Evolutionary conservation across 257 asterid species (phyloP), one percentile per base, ranked within the genome.

Genomic region (Anisodus acutangulus): DNA sequence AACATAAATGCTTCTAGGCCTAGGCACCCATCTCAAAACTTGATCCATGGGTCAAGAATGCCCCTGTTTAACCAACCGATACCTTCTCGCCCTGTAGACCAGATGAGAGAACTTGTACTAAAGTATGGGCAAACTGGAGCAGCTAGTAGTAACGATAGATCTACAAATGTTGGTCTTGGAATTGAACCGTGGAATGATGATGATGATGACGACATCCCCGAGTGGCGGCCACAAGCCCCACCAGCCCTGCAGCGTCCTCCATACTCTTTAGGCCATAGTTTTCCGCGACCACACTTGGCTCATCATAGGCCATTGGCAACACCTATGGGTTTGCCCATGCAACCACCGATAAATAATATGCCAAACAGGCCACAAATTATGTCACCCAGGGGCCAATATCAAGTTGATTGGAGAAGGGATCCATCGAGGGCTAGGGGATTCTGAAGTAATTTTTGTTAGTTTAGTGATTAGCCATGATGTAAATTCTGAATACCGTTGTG

Each of bases 91-190:
- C 92, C 97, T 0, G 95, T 88, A 17, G 97, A 93, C 54, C 90
- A 97, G 79, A 94, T 93, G 83, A 89, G 99, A 81, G 93, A 97
- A 87, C 93, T 97, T 85, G 91, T 97, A 80, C 91, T 90, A 76
- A 97, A 92, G 85, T 97, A 95, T 69, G 99, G 99, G 5, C 95
- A 93, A 85, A 90, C 90, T 79, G 93, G 78, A 39, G 5, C 69
- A 9, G 80, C 86, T 37, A 84, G 86, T 68, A 71, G 60, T 51
- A 16, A 69, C 2, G 70, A 82, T 84, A 88, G 85, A 64, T 80
- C 59, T 63, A 87, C 85, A 26, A 89, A 84, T 69, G 87, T 83
- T 87, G 84, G 81, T 22, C 80, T 87, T 45, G 94, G 95, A 43
- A 87, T 91, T 47, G 88, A 91, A 87, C 91, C 97, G 2, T 94